Conservation (phyloP, 495 filamentous ascomycete genomes). For the Aspergillus panamensis region DNA sequence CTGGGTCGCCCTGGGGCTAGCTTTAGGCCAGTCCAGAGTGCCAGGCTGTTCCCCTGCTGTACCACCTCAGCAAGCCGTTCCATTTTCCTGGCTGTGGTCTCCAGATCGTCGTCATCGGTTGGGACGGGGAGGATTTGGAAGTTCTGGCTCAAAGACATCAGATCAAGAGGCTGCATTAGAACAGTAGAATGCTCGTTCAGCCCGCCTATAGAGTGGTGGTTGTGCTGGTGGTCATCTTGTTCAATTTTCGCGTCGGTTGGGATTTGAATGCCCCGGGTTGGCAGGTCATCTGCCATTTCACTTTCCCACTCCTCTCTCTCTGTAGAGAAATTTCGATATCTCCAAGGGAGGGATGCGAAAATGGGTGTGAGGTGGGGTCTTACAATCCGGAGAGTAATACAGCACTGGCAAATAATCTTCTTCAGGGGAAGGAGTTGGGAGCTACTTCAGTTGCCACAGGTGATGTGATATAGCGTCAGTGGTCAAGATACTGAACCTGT, state of each 20-base stretch:
- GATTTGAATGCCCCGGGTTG: background rate
- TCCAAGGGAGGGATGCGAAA: background rate
- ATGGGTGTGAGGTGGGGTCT: background rate
- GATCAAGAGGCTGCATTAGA: background rate
- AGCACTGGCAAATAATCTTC: too few relatives aligned
- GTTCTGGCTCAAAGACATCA: background rate
- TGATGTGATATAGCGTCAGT: too few relatives aligned
- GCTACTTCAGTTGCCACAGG: too few relatives aligned
- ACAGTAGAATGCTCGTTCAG: too few relatives aligned
- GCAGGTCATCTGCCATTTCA: background rate
- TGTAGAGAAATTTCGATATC: background rate
- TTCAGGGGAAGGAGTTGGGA: too few relatives aligned
- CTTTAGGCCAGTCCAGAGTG: constrained; percentile 19
- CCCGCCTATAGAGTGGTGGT: too few relatives aligned
- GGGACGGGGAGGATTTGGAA: constrained; percentile 23
- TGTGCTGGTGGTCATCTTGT: background rate
- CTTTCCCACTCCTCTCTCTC: background rate
- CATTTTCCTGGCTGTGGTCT: constrained; percentile 25
- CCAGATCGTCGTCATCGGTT: constrained; percentile 21
- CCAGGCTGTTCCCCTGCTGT: constrained; percentile 20
- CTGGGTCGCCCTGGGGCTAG: constrained; percentile 5
- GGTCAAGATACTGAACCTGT: too few relatives aligned
- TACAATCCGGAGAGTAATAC: too few relatives aligned
- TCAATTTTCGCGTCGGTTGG: background rate
- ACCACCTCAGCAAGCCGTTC: constrained; percentile 22